Base-by-base conservation (phyloP, 768 basidiomycete genomes). In the Ramaria sp. region DNA sequence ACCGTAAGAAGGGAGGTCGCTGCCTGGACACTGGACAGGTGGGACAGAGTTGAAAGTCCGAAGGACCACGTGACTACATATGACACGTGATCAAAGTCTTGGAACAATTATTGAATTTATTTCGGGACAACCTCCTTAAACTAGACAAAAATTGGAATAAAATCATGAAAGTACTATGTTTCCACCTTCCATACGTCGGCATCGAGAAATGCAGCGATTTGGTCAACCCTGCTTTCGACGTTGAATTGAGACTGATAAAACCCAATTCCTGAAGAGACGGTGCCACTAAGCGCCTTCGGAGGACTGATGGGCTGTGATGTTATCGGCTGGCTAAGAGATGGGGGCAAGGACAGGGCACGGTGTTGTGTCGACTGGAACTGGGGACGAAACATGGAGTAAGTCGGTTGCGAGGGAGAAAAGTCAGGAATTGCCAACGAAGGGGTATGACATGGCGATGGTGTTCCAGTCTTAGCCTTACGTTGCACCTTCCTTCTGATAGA, bases 221-320 rank as follows among this genome's bases (percentile, higher is more conserved):
- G 24, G 16, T 37, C 48, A 37, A 50, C 28, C 28, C 28, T 50
- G 5, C 34, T 10, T 24, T 50, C 48, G 20, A 50, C 48, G 20
- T 50, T 50, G 28, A 50, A 50, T 20, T 50, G 48, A 9, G 48
- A 50, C 28, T 50, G 48, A 50, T 50, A 50, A n/a, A 50, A 50
- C 6, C 48, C 34, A 22, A 50, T 37, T 1, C 48, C 28, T 34
- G 48, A 50, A 10, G 48, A 50, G 16, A 10, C 48, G 3, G 48
- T 25, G 8, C 28, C 34, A 22, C 48, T 20, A 22, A 18, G 30
- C 25, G 28, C 9, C n/a, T 50, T 50, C 20, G 15, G 16, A 34
- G 48, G 48, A 24, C 34, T 47, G 25, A 47, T 37, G 7, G 48
- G 48, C 18, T 50, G 48, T 37, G 48, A 32, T 18, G 30, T 37